Evolutionary conservation across 768 basidiomycete genomes (phyloP).

Genomic region (Kwoniella sp.): DNA sequence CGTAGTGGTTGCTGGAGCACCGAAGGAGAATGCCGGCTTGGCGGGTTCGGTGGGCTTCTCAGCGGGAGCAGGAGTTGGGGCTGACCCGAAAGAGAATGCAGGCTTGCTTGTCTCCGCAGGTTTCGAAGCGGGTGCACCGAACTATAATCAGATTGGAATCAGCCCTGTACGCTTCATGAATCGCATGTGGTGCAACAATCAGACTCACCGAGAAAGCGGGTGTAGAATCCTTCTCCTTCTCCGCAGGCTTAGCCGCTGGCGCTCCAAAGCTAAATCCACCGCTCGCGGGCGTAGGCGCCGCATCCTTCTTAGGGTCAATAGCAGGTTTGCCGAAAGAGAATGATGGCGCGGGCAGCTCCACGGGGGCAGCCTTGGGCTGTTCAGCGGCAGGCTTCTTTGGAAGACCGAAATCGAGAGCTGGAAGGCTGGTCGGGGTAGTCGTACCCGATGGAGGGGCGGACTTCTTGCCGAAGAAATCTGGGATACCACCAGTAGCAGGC

Average conservation of each 20-base stretch:
- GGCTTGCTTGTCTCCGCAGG: constrained; percentile 22
- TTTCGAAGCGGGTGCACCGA: constrained; percentile 8
- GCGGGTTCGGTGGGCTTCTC: constrained; percentile 18
- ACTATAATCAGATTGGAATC: background rate
- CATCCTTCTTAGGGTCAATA: background rate
- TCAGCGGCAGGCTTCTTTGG: constrained; percentile 11
- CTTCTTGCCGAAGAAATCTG: constrained; percentile 30
- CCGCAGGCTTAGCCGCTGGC: constrained; percentile 2
- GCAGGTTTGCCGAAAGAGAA: constrained; percentile 23
- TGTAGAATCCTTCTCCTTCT: constrained; percentile 1
- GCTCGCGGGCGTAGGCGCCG: background rate
- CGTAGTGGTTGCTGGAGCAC: constrained; percentile 8
- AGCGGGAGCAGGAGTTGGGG: background rate
- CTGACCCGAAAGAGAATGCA: constrained; percentile 23
- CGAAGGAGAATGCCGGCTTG: constrained; percentile 20
- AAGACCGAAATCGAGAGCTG: constrained; percentile 28
- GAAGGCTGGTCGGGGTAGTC: constrained; percentile 17
- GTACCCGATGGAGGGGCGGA: constrained; percentile 25
- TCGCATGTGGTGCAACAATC: too few species aligned
- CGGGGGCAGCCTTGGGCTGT: constrained; percentile 18
- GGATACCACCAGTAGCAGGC: constrained; percentile 11
- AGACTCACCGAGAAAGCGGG: constrained; percentile 20
- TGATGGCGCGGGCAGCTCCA: constrained; percentile 10
- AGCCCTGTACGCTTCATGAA: background rate
- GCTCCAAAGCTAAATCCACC: constrained; percentile 17